Evolutionary conservation across 169 alveolate species (phyloP), one percentile per base, ranked within the genome.

Genomic region (Eimeria acervulina): DNA sequence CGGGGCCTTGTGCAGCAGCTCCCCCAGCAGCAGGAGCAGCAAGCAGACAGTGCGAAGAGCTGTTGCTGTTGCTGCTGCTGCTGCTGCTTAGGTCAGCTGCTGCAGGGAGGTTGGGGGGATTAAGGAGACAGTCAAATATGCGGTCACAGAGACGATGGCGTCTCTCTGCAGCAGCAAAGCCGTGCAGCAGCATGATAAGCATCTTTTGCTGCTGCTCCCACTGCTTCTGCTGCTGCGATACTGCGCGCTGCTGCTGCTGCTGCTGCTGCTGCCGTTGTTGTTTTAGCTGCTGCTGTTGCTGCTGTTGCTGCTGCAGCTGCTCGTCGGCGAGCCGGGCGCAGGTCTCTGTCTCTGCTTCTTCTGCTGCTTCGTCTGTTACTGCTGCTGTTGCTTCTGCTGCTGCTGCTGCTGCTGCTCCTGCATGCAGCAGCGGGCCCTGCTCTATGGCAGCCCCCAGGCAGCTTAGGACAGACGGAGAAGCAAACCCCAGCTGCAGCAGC

Each of bases 121-220:
- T 21, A 21, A 78, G 66, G 44, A 78, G 89, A 36, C 36, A 26
- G 23, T 78, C 89, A 78, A 40, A 78, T 7, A 78, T 36, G 7
- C 21, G 13, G 63, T 78, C 89, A 42, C 89, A 78, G 12, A 78
- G 66, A 12, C 7, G 36, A 40, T 78, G 89, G 10, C 89, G 33
- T 23, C 89, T 36, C 28, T 78, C 89, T 78, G 89, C 89, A 19
- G 89, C 89, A 78, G 89, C 89, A 42, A 78, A 78, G 12, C 52
- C 89, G 38, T 78, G 89, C 89, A 78, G 89, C 66, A 78, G 63
- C 89, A 42, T 78, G 6, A 78, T 28, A 21, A 78, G 89, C 89
- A 42, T 42, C 63, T 78, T 78, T 33, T 63, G 74, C 74, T 19
- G 33, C 74, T n/a, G 33, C 31, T 63, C 28, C 55, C 12, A 12